Conservation (phyloP, 306 rosid genomes). For the Adenanthera pavonina region DNA sequence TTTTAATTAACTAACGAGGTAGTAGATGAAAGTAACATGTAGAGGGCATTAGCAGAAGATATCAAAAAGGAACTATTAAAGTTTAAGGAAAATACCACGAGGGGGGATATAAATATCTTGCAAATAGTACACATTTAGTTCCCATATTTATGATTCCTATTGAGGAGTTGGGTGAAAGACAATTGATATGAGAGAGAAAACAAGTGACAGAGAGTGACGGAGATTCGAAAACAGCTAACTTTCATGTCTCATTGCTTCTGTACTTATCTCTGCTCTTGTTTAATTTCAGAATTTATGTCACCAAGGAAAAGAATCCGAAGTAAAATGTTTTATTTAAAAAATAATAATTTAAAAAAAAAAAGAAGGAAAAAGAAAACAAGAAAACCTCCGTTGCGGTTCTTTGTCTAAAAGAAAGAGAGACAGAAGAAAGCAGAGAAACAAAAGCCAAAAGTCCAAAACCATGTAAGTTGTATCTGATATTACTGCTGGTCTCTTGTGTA, state of each 20-base stretch:
- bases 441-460: slow-evolving; percentile 50
- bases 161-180: slow-evolving; percentile 57
- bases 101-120: slow-evolving; percentile 19
- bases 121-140: slow-evolving; percentile 43
- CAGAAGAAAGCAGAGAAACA: slow-evolving; percentile 41
- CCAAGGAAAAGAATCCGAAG: slow-evolving; percentile 48
- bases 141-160: slow-evolving; percentile 48
- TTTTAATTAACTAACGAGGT: not conserved
- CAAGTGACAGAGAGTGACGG: slow-evolving; percentile 20
- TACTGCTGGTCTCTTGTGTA: slow-evolving; percentile 59
- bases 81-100: slow-evolving; percentile 31
- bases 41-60: slow-evolving; percentile 27
- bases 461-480: slow-evolving; percentile 51
- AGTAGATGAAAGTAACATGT: slow-evolving; percentile 32
- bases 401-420: slow-evolving; percentile 35
- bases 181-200: slow-evolving; percentile 57
- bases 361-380: slow-evolving; percentile 29
- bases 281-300: slow-evolving; percentile 56
- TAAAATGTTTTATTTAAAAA: not conserved
- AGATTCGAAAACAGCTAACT: slow-evolving; percentile 55
- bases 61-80: slow-evolving; percentile 24
- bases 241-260: slow-evolving; percentile 54
- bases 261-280: slow-evolving; percentile 47
- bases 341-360: not conserved
- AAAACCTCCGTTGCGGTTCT: slow-evolving; percentile 39